phyloP scores from a whole-genome alignment of 495 filamentous ascomycete genomes.

The Melanomma pulvis-pyrius region DNA sequence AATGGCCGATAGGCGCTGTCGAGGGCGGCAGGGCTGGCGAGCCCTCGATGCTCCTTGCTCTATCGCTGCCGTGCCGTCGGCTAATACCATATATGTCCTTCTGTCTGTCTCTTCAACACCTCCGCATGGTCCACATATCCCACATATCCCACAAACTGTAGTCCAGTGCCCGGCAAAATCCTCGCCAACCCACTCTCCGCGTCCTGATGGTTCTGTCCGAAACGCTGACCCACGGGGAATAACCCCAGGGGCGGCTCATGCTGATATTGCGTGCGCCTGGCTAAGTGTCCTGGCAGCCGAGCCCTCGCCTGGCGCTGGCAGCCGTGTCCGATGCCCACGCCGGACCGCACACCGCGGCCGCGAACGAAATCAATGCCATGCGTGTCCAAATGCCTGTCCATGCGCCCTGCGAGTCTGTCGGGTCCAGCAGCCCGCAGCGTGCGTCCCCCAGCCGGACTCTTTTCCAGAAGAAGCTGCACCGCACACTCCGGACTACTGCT shows the following conservation, averaged over 20 bases:
- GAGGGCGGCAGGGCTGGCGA: slow-evolving; percentile 29
- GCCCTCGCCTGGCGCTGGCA: not conserved
- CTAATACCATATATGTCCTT: slow-evolving; percentile 33
- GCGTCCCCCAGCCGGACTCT: slow-evolving; percentile 4
- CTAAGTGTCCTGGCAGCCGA: slow-evolving; percentile 11
- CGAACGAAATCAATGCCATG: slow-evolving; percentile 13
- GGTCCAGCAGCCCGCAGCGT: not conserved
- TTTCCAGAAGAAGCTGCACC: slow-evolving; percentile 26
- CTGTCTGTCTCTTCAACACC: too few relatives aligned
- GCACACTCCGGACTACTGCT: slow-evolving; percentile 17
- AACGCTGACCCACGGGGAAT: slow-evolving; percentile 33
- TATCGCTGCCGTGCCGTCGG: slow-evolving; percentile 35
- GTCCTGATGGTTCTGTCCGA: slow-evolving; percentile 15
- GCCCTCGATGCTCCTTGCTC: slow-evolving; percentile 14
- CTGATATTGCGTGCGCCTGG: slow-evolving; percentile 25
- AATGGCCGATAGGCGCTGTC: slow-evolving; percentile 26
- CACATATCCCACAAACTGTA: too few relatives aligned
- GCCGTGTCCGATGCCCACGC: slow-evolving; percentile 8
- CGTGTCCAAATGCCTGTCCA: not conserved
- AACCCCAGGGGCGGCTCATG: slow-evolving; percentile 6
- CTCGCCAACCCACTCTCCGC: slow-evolving; percentile 5
- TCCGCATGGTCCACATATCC: too few relatives aligned
- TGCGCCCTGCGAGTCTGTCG: not conserved
- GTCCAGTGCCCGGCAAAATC: slow-evolving; percentile 12
- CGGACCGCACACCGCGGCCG: slow-evolving; percentile 10